Percentiles rank a stretch among this genome's conserved stretches.
Evolutionary conservation across 2,329 filamentous ascomycete species (phyloP).

Genomic region (Lanzia echinophila): DNA sequence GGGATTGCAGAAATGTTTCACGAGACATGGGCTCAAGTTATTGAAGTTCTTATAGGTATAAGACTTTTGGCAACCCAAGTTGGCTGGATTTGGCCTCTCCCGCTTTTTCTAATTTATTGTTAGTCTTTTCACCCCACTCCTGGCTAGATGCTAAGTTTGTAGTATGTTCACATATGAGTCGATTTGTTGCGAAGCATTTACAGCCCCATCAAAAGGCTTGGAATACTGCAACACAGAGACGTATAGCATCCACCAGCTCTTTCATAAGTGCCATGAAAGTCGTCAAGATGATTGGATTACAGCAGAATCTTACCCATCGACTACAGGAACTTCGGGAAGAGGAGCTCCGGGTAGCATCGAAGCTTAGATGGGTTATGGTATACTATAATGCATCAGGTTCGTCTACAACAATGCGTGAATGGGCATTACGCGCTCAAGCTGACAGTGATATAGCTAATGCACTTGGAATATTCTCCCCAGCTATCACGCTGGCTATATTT

Average conservation of each 20-base stretch:
- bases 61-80: slow-evolving; percentile 34
- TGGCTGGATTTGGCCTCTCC: slow-evolving; percentile 38
- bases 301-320: neutral
- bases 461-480: slow-evolving; percentile 20
- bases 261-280: slow-evolving; percentile 34
- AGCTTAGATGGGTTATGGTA: slow-evolving; percentile 36
- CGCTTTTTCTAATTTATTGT: slow-evolving; percentile 37
- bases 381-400: slow-evolving; percentile 37
- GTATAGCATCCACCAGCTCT: slow-evolving; percentile 33
- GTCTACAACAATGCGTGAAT: slow-evolving; percentile 10
- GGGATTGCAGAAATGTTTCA: slow-evolving; percentile 34
- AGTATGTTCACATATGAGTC: slow-evolving; percentile 39
- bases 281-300: slow-evolving; percentile 34
- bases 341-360: slow-evolving; percentile 30
- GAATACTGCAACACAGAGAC: slow-evolving; percentile 36
- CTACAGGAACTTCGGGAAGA: slow-evolving; percentile 9
- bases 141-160: neutral
- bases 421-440: neutral
- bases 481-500: slow-evolving; percentile 18
- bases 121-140: slow-evolving; percentile 15
- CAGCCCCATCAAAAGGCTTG: slow-evolving; percentile 33
- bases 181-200: slow-evolving; percentile 34
- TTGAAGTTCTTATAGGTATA: slow-evolving; percentile 38
- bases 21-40: slow-evolving; percentile 37
- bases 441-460: slow-evolving; percentile 17